Evolutionary conservation across 108 stramenopile species (phyloP).

Genomic region (Aureococcus anophagefferens): DNA sequence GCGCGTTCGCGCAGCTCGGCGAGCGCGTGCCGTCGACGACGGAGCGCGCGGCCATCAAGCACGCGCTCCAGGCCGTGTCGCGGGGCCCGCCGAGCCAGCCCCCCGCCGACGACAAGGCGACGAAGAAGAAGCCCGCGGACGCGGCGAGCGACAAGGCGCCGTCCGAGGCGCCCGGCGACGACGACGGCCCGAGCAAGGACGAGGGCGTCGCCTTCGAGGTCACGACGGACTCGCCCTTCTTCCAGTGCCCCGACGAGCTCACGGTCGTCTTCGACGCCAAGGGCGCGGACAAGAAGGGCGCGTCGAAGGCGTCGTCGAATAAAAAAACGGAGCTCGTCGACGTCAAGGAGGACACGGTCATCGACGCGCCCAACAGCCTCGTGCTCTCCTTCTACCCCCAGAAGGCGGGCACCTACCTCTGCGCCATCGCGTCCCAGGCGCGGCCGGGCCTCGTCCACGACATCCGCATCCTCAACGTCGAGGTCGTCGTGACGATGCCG

Average conservation of each 20-base stretch:
- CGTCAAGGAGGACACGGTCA: neutral
- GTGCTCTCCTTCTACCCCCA: slow-evolving; percentile 29
- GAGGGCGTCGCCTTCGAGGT: neutral
- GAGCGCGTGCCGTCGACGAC: slow-evolving; percentile 5
- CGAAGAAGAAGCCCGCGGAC: slow-evolving; percentile 17
- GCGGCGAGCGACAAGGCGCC: slow-evolving; percentile 14
- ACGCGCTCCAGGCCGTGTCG: too few species aligned
- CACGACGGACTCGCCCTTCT: slow-evolving; percentile 24
- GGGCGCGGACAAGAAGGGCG: neutral
- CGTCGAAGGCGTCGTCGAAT: neutral
- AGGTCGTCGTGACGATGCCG: slow-evolving; percentile 21
- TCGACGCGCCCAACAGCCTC: neutral
- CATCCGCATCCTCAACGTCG: slow-evolving; percentile 29
- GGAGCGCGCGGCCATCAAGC: neutral
- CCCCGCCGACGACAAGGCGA: too few species aligned
- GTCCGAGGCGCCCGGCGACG: slow-evolving; percentile 5
- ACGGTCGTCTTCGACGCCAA: slow-evolving; percentile 2
- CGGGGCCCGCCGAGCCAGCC: slow-evolving; percentile 7
- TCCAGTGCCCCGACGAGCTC: slow-evolving; percentile 23
- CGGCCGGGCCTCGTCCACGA: slow-evolving; percentile 18
- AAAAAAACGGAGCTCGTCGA: neutral
- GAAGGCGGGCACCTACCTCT: slow-evolving; percentile 34
- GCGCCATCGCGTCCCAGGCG: slow-evolving; percentile 1
- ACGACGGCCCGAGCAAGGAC: slow-evolving; percentile 8
- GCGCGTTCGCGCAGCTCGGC: slow-evolving; percentile 15